Conservation (phyloP, 2,329 filamentous ascomycete species). For the Penicillium sp. region DNA sequence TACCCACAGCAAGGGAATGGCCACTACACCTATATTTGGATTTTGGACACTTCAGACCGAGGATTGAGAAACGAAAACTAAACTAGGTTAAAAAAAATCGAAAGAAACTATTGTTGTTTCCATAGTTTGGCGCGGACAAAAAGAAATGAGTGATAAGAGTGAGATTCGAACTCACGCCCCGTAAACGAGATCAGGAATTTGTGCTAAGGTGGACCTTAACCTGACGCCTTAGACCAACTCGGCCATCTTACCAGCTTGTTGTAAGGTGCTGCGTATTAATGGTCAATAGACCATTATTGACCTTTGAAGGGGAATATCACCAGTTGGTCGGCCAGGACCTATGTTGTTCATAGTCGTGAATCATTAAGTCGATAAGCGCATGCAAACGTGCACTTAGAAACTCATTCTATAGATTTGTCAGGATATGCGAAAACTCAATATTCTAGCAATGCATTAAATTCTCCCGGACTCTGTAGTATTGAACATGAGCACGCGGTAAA, state of each 20-base stretch:
- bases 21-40: no score
- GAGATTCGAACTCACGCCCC: constrained; percentile 24
- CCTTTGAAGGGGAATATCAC: neutral
- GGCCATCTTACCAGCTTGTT: constrained; percentile 31
- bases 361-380: neutral
- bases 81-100: no score
- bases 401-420: neutral
- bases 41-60: no score
- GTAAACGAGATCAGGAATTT: constrained; percentile 13
- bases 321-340: neutral
- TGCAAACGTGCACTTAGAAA: neutral
- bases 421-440: no score
- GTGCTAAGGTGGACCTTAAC: constrained; percentile 34
- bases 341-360: no score
- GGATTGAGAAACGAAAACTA: no score
- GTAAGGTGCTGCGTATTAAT: fast-evolving
- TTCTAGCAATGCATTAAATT: neutral
- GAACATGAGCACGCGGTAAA: constrained; percentile 4
- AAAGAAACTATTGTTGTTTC: no score
- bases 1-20: no score
- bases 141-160: constrained; percentile 23
- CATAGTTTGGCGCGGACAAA: neutral
- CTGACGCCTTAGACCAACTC: constrained; percentile 38
- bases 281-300: neutral
- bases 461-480: neutral